Evolutionary conservation across 495 filamentous ascomycete species (phyloP).

Genomic region (Penicillium argentinense): DNA sequence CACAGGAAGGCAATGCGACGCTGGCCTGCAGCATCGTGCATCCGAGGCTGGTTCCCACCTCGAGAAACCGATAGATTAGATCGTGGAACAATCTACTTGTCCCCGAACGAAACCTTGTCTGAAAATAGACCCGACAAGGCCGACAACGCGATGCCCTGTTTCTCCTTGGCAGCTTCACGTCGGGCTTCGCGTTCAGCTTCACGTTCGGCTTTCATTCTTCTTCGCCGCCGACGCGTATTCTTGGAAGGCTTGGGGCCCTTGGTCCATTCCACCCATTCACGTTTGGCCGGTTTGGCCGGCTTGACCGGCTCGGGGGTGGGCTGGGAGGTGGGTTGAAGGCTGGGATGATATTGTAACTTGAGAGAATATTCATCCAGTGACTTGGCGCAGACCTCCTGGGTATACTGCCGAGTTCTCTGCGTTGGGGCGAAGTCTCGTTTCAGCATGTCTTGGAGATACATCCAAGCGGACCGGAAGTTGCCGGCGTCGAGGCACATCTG

Average conservation of each 20-base stretch:
- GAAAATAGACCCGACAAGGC: no score
- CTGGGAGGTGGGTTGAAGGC: slow-evolving; percentile 8
- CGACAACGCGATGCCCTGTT: no score
- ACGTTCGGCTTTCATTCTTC: background rate
- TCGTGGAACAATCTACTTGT: background rate
- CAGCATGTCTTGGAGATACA: slow-evolving; percentile 41
- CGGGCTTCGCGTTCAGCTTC: slow-evolving; percentile 1
- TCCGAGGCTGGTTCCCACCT: background rate
- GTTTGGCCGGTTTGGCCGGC: background rate
- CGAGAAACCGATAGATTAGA: slow-evolving; percentile 1
- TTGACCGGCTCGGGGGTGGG: background rate
- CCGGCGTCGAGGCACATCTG: slow-evolving; percentile 56
- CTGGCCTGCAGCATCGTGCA: slow-evolving; percentile 1
- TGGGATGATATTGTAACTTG: slow-evolving; percentile 31
- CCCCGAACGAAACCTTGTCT: background rate
- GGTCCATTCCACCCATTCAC: background rate
- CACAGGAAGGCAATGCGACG: background rate
- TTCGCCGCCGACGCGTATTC: background rate
- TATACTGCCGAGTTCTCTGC: slow-evolving; percentile 21
- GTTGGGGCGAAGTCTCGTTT: slow-evolving; percentile 18
- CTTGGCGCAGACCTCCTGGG: slow-evolving; percentile 27
- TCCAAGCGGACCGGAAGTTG: slow-evolving; percentile 39
- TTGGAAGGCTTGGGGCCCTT: background rate
- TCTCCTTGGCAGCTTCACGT: no score
- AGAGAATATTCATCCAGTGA: slow-evolving; percentile 33